Base-by-base conservation (phyloP, 768 basidiomycete genomes). In the Psilocybe azurescens region DNA sequence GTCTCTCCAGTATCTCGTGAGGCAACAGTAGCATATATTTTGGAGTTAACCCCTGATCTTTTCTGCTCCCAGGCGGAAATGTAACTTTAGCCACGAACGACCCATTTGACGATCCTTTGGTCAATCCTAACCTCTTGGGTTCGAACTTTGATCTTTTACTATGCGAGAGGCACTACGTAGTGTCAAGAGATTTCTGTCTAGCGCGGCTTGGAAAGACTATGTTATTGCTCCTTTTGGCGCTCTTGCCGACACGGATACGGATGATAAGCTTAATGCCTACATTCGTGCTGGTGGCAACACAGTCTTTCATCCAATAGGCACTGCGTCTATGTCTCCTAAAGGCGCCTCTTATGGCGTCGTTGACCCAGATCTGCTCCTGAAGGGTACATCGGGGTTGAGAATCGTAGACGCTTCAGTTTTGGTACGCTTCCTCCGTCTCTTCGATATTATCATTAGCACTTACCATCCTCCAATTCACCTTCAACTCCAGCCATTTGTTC, bases 311-410 rank as follows among this genome's bases (percentile, higher is more conserved):
- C 69, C 73, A 3, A 67, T 71, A 24, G 71, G 74, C 7, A 72
- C 70, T 10, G 71, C 77, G 5, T 63, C 60, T 8, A 76, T 79
- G 73, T 73, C 74, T 1, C 64, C 74, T 0, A 52, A 57, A 20
- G 60, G 61, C 24, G 73, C 74, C 0, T 41, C 56, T 8, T 64
- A 60, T 20, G 78, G 77, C n/a, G 78, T 79, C 9, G 75, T 78
- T 2, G 72, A 78, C 55, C 72, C 78, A 8, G 69, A 77, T 57
- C 62, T 81, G 16, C 60, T 56, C 9, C 11, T 53, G 2, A 58
- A 58, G 33, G 32, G 33, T 2, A 29, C 46, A 3, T 20, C 3
- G 6, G 56, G 56, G 4, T 28, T 58, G 47, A 47, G 56, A 28
- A 50, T 58, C 14, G 46, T 58, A 7, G 56, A 58, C 47, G 56